A percentile compares a stretch with the other conserved stretches of the same genome.
Conservation (phyloP, 2,329 filamentous ascomycete species). For the Ascochyta pisi region DNA sequence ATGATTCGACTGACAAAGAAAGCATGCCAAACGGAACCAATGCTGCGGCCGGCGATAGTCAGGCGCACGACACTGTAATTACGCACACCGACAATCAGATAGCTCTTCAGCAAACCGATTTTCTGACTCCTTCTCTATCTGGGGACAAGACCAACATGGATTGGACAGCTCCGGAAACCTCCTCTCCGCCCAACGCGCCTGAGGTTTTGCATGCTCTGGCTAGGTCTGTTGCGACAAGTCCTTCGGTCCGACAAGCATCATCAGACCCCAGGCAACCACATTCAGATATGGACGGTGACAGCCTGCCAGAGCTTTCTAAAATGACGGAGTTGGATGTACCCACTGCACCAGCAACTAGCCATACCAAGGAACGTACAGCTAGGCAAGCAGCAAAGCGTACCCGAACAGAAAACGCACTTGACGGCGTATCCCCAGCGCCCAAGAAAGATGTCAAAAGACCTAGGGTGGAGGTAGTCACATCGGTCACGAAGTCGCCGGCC, state of each 20-base stretch:
- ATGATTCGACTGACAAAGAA: conserved; percentile 1
- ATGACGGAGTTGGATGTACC: background rate
- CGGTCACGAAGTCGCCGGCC: background rate
- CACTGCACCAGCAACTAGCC: background rate
- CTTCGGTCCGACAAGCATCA: background rate
- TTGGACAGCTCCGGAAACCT: background rate
- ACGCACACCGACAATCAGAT: background rate
- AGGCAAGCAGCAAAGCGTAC: conserved; percentile 9
- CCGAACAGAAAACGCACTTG: conserved; percentile 10
- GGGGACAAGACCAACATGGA: background rate
- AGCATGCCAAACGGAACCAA: conserved; percentile 1
- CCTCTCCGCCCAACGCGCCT: background rate
- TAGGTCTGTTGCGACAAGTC: background rate
- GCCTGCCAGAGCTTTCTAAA: background rate
- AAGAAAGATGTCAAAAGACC: conserved; percentile 5
- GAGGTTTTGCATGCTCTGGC: background rate
- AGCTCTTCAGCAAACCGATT: background rate
- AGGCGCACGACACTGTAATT: background rate
- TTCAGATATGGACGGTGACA: background rate
- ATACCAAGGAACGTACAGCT: background rate
- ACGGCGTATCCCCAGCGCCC: conserved; percentile 8
- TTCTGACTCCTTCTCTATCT: background rate
- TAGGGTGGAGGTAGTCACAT: background rate
- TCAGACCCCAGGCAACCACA: background rate
- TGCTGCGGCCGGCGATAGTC: background rate